Base-by-base conservation (phyloP, 495 filamentous ascomycete genomes). In the Sordaria brevicollis region DNA sequence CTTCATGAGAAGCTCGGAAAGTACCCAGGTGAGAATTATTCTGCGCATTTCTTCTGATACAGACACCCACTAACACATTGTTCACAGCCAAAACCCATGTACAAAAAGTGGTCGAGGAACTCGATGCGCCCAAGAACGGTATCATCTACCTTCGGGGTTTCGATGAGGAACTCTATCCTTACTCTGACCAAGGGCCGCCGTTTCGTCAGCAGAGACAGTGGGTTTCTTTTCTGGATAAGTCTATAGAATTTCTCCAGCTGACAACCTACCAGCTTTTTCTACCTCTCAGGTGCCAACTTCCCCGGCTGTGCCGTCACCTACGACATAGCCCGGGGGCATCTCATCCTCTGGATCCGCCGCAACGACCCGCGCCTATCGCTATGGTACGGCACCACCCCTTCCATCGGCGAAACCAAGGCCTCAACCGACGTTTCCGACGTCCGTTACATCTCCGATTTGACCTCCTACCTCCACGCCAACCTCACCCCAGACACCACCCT, bases 41-140 rank as follows among this genome's bases (percentile, higher is more conserved):
- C 35, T 13, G 35, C 17, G 13, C 31, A 38, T 62, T 19, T 29
- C n/a, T 34, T 49, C 41, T 21, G 8, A 19, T 35, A 33, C 29
- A 38, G n/a, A 11, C 5, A n/a, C 25, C 41, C 33, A 57, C 35
- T 74, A 38, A 66, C 35, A 5, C 8, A 34, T 35, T 29, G 6
- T 10, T 31, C 9, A 4, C 70, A 94, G 93, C 93, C 35, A 96
- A 95, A 77, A 83, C 89, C 71, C 92, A 97, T 78, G 92, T 91
- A 49, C 86, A 86, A 71, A 89, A 87, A 54, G 91, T 94, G 15
- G 89, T 88, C 13, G 82, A 84, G 66, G 85, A 89, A 68, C 87
- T 96, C 34, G 86, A 85, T 4, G 82, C 84, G 57, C 77, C 49
- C 11, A 62, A 82, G 29, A 74, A 82, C 66, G 93, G 92, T 35